phyloP scores from a whole-genome alignment of 192 early-diverging fungal species.

The Martensiomyces pterosporus region DNA sequence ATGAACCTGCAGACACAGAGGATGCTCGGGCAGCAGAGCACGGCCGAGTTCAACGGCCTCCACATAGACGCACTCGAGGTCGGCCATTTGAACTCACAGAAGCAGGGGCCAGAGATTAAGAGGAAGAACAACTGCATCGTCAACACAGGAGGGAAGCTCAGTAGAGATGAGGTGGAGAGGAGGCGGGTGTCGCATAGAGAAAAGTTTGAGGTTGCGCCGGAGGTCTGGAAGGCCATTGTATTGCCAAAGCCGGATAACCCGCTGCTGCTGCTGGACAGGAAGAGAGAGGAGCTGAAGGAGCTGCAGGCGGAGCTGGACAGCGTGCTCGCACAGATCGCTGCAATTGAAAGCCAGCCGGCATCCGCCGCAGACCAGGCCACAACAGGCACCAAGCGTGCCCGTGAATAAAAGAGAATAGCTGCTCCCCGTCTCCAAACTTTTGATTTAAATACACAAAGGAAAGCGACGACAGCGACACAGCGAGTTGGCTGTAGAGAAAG shows the following conservation, averaged over 20 bases:
- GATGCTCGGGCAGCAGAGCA: constrained; percentile 93
- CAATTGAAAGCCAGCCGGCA: constrained; percentile 3
- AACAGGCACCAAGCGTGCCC: constrained; percentile 31
- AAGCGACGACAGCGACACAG: too few species aligned
- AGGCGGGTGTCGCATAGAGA: constrained; percentile 71
- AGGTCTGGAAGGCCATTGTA: constrained; percentile 67
- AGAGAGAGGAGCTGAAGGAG: constrained; percentile 57
- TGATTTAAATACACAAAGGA: too few species aligned
- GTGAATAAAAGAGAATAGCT: constrained; percentile 34
- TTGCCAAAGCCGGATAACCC: constrained; percentile 70
- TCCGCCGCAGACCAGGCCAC: background rate
- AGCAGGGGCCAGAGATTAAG: constrained; percentile 76
- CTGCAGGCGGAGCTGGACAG: constrained; percentile 58
- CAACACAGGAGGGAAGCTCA: constrained; percentile 78
- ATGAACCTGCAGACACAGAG: constrained; percentile 95
- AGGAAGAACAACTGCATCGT: constrained; percentile 95
- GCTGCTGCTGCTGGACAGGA: constrained; percentile 56
- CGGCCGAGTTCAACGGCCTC: constrained; percentile 88
- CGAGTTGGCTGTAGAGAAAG: too few species aligned
- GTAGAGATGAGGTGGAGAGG: constrained; percentile 69
- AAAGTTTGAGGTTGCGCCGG: constrained; percentile 66
- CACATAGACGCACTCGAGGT: constrained; percentile 86
- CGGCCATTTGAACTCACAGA: constrained; percentile 80
- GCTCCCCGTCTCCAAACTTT: too few species aligned
- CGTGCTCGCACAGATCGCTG: constrained; percentile 56